These are phyloP conservation scores for Candida taoyuanica DNA, from an alignment of 805 yeast genomes.

Conservation along the genomic window DNA sequence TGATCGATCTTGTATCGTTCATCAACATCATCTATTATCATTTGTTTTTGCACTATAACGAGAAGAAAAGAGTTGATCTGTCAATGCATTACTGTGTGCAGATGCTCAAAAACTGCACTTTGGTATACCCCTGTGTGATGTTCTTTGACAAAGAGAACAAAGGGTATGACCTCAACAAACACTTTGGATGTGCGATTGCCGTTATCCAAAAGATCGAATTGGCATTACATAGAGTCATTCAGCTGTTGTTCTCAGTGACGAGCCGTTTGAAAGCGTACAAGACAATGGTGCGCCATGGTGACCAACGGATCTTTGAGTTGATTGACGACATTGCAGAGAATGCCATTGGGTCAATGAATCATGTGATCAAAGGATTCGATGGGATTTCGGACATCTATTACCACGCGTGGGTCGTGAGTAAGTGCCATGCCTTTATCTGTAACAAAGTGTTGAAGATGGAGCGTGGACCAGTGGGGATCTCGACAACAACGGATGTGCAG, in stretches of 20 bases:
- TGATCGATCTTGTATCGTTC: conserved; percentile 15
- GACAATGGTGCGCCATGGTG: conserved; percentile 5
- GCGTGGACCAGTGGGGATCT: conserved; percentile 8
- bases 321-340: conserved; percentile 15
- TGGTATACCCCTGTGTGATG: conserved; percentile 11
- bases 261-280: conserved; percentile 21
- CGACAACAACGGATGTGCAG: conserved; percentile 7
- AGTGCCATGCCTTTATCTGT: conserved; percentile 19
- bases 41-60: conserved; percentile 20
- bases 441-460: conserved; percentile 12
- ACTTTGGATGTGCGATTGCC: conserved; percentile 20
- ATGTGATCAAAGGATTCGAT: conserved; percentile 11
- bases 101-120: conserved; percentile 5
- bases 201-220: conserved; percentile 23
- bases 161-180: conserved; percentile 17
- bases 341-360: conserved; percentile 2
- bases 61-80: conserved; percentile 7
- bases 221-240: conserved; percentile 19
- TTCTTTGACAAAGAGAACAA: conserved; percentile 15
- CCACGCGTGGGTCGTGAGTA: conserved; percentile 25
- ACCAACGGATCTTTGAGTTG: conserved; percentile 1
- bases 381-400: conserved; percentile 21
- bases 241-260: conserved; percentile 15
- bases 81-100: conserved; percentile 15
- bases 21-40: conserved; percentile 23